Conservation (phyloP, 352 stramenopile species). For the Pythium dissotocum region DNA sequence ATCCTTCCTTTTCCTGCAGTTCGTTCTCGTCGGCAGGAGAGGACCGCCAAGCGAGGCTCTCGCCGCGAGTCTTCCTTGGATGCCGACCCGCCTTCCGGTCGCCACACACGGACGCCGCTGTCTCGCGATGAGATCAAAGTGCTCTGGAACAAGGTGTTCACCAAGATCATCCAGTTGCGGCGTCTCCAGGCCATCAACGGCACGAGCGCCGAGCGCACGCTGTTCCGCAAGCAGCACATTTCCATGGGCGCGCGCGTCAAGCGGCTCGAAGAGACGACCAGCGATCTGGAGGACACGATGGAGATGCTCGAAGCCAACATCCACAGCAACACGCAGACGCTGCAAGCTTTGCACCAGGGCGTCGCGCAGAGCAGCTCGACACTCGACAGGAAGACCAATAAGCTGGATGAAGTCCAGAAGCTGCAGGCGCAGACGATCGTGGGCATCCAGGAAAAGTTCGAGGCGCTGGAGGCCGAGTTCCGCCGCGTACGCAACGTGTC, state of each 20-base stretch:
- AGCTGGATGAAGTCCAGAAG: conserved; percentile 44
- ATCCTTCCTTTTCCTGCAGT: conserved; percentile 9
- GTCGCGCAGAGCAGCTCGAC: conserved; percentile 42
- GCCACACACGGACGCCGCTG: conserved; percentile 30
- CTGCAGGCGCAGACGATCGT: conserved; percentile 44
- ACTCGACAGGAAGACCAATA: conserved; percentile 40
- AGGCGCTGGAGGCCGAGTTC: conserved; percentile 53
- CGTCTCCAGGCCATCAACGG: conserved; percentile 58
- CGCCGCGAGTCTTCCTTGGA: conserved; percentile 11
- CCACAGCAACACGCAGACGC: conserved; percentile 37
- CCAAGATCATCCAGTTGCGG: conserved; percentile 53
- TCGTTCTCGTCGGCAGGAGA: conserved; percentile 37
- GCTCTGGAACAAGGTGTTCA: conserved; percentile 52
- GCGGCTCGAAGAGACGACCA: conserved; percentile 52
- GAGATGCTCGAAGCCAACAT: conserved; percentile 47
- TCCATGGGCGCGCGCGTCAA: conserved; percentile 66
- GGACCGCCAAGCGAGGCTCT: conserved; percentile 29
- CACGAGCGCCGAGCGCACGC: conserved; percentile 43
- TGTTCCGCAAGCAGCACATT: conserved; percentile 62
- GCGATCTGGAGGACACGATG: conserved; percentile 51
- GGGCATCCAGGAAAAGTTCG: conserved; percentile 60
- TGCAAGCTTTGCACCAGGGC: conserved; percentile 39
- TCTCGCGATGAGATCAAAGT: conserved; percentile 39
- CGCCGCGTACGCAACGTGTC: conserved; percentile 42
- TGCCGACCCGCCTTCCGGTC: not conserved